These are phyloP conservation scores for Chlamydomonas sp. DNA, from an alignment of 139 green algal species.

Conservation along the genomic window DNA sequence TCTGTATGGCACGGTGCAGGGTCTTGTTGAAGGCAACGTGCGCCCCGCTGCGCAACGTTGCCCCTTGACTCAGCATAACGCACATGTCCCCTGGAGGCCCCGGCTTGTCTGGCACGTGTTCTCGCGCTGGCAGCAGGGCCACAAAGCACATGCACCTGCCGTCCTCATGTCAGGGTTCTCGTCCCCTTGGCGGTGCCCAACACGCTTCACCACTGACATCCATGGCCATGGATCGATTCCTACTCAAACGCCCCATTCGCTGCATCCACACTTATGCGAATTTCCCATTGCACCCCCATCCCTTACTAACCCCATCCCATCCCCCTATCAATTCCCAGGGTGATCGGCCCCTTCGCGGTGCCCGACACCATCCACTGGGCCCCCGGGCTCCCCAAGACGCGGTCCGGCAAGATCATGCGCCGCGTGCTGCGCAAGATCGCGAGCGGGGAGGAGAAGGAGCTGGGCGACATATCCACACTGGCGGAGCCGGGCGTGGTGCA, in stretches of 20 bases:
- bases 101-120: neutral
- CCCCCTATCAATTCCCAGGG: neutral
- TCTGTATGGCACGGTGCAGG: too few relatives aligned
- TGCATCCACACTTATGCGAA: too few relatives aligned
- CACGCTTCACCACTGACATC: too few relatives aligned
- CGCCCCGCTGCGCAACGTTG: too few relatives aligned
- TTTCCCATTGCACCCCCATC: too few relatives aligned
- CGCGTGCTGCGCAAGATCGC: constrained; percentile 91
- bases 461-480: constrained; percentile 85
- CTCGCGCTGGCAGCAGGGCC: neutral
- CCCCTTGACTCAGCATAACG: too few relatives aligned
- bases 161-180: neutral
- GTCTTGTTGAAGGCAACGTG: too few relatives aligned
- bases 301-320: too few relatives aligned
- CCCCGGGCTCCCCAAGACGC: constrained; percentile 90
- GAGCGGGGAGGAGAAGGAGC: constrained; percentile 63
- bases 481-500: constrained; percentile 89
- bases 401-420: constrained; percentile 95
- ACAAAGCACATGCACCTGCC: neutral
- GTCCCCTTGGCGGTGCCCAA: too few relatives aligned
- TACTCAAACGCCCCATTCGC: too few relatives aligned
- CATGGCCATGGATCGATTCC: too few relatives aligned
- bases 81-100: too few relatives aligned
- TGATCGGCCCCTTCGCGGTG: constrained; percentile 87
- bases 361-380: constrained; percentile 96